These are phyloP conservation scores for Solanum hybrid DNA, from an alignment of 305 asterid genomes.

Conservation along the genomic window DNA sequence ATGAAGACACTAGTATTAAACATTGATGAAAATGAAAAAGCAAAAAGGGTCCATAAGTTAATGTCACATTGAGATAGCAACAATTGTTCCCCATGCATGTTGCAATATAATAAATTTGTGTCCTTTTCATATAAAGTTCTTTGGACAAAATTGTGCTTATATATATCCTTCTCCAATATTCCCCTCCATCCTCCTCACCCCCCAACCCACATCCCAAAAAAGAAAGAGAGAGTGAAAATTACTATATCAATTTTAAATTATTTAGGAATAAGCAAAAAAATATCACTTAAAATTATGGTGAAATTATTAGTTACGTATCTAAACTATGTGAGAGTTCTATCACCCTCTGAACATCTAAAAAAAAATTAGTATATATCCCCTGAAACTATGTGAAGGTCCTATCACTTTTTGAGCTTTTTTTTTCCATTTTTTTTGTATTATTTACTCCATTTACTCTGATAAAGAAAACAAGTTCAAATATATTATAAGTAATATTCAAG, in stretches of 20 bases:
- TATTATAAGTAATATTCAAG: background rate
- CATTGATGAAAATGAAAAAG: background rate
- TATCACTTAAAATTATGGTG: background rate
- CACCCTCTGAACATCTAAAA: background rate
- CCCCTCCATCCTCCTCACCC: background rate
- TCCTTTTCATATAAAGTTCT: conserved; percentile 14
- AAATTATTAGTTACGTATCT: background rate
- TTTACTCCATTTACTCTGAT: background rate
- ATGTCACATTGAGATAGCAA: conserved; percentile 5
- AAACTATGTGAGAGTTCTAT: background rate
- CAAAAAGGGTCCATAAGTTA: background rate
- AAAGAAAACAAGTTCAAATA: background rate
- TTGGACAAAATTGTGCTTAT: background rate
- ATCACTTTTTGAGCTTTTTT: background rate
- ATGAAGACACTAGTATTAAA: background rate
- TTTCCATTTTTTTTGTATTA: too few relatives aligned
- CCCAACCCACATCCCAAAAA: background rate
- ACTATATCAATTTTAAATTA: too few relatives aligned
- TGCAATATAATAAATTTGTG: conserved; percentile 14
- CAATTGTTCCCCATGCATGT: conserved; percentile 15
- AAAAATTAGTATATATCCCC: background rate
- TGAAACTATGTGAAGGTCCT: background rate
- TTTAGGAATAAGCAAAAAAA: background rate
- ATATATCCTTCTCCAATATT: background rate
- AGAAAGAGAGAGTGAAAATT: too few relatives aligned